Conservation (phyloP, 2,329 filamentous ascomycete genomes). For the Aspergillus flavus region DNA sequence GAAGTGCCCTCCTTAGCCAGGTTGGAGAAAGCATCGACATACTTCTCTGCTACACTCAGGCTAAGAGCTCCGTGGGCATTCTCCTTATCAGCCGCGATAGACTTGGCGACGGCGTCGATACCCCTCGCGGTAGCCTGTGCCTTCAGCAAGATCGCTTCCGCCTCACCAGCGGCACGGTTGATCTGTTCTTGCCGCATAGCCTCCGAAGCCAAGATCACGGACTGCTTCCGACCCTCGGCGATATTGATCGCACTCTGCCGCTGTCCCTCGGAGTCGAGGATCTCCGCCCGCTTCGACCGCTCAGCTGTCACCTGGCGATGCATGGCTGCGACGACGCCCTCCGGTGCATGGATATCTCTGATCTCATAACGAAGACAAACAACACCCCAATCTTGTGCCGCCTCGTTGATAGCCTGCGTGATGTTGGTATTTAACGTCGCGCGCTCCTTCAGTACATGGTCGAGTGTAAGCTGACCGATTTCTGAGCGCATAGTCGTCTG, state of each 20-base stretch:
- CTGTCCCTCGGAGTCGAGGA: conserved; percentile 95
- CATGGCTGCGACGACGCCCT: conserved; percentile 94
- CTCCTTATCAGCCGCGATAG: conserved; percentile 72
- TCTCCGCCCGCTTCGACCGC: conserved; percentile 95
- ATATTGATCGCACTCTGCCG: conserved; percentile 98
- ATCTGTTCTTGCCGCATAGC: conserved; percentile 87
- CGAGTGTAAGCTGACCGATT: conserved; percentile 92
- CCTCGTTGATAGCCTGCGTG: conserved; percentile 98
- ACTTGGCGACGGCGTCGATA: conserved; percentile 80
- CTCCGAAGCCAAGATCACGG: conserved; percentile 93
- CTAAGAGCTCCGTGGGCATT: conserved; percentile 83
- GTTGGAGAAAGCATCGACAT: conserved; percentile 91
- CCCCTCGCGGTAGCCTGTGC: conserved; percentile 83
- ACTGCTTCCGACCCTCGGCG: conserved; percentile 95
- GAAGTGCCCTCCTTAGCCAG: conserved; percentile 94
- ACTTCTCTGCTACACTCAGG: conserved; percentile 91
- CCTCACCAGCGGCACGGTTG: conserved; percentile 89
- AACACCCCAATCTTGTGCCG: conserved; percentile 94
- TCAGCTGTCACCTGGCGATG: conserved; percentile 97
- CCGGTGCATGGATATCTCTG: conserved; percentile 94
- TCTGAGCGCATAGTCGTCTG: conserved; percentile 99
- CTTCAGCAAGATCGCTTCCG: conserved; percentile 86
- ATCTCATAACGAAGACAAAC: conserved; percentile 97
- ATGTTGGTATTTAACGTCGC: conserved; percentile 97
- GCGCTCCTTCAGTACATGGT: conserved; percentile 97